phyloP scores from a whole-genome alignment of 2,329 filamentous ascomycete genomes.

The Endothia cerciana region DNA sequence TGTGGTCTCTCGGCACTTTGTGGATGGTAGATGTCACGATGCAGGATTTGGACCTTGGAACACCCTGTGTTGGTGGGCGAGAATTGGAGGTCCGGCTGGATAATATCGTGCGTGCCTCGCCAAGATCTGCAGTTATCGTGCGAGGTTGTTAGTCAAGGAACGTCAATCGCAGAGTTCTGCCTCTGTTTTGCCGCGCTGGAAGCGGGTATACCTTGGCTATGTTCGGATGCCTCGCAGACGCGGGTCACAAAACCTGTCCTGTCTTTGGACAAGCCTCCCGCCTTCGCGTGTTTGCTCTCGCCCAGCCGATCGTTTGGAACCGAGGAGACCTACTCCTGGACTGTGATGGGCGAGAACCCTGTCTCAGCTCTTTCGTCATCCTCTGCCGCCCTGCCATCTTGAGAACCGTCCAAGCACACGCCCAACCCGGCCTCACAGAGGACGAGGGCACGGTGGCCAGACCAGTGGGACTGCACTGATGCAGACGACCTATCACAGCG shows the following conservation, averaged over 20 bases:
- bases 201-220: constrained; percentile 1
- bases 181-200: too few relatives aligned
- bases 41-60: constrained; percentile 10
- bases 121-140: not conserved
- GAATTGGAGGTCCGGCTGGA: not conserved
- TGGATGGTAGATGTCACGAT: constrained; percentile 18
- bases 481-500: not conserved
- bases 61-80: not conserved
- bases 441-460: constrained; percentile 1
- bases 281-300: not conserved
- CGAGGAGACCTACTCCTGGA: constrained; percentile 15
- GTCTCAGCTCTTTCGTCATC: not conserved
- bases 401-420: not conserved
- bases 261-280: not conserved
- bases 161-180: not conserved
- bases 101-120: not conserved
- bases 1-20: constrained; percentile 9
- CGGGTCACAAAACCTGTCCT: not conserved
- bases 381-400: not conserved
- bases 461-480: not conserved
- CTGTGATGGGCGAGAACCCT: not conserved
- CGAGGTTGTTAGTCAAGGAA: not conserved
- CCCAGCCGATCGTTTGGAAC: not conserved
- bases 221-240: not conserved
- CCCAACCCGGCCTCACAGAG: constrained; percentile 6